A percentile compares a stretch with the other conserved stretches of the same genome.
Conservation (phyloP, 306 rosid genomes). For the Neltuma alba region DNA sequence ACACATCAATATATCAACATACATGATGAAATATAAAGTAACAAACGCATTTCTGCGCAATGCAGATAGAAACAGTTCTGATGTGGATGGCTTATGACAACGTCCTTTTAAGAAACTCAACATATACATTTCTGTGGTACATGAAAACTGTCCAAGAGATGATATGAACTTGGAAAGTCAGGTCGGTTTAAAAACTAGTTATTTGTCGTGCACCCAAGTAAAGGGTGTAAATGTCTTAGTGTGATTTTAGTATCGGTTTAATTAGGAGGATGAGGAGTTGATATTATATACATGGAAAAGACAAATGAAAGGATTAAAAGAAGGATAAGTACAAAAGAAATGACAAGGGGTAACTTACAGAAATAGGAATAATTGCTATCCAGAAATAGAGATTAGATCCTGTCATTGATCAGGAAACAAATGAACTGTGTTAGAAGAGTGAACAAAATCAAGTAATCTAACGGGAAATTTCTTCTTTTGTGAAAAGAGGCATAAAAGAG, state of each 20-base stretch:
- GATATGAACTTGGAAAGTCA: background rate
- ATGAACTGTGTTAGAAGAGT: constrained; percentile 22
- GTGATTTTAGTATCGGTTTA: background rate
- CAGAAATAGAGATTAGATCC: constrained; percentile 98
- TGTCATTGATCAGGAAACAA: constrained; percentile 40
- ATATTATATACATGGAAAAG: background rate
- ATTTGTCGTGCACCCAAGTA: background rate
- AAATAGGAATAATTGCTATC: constrained; percentile 88
- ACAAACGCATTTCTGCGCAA: too few relatives aligned
- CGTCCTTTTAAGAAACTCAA: constrained; percentile 18
- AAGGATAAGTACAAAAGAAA: background rate
- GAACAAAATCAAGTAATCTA: constrained; percentile 28
- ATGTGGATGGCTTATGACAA: background rate
- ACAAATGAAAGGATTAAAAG: background rate
- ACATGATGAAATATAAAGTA: too few relatives aligned
- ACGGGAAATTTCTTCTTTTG: background rate
- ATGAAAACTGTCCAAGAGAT: background rate
- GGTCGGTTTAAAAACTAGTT: background rate
- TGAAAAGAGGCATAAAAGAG: too few relatives aligned
- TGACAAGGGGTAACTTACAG: constrained; percentile 55
- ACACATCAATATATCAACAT: background rate
- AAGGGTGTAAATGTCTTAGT: background rate
- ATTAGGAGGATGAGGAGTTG: background rate
- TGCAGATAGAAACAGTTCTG: too few relatives aligned
- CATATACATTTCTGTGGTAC: background rate